Percentiles rank a stretch among this genome's conserved stretches.
These are phyloP conservation scores for Teratosphaeria viscida DNA, from an alignment of 2,329 filamentous ascomycete genomes.

Conservation along the genomic window DNA sequence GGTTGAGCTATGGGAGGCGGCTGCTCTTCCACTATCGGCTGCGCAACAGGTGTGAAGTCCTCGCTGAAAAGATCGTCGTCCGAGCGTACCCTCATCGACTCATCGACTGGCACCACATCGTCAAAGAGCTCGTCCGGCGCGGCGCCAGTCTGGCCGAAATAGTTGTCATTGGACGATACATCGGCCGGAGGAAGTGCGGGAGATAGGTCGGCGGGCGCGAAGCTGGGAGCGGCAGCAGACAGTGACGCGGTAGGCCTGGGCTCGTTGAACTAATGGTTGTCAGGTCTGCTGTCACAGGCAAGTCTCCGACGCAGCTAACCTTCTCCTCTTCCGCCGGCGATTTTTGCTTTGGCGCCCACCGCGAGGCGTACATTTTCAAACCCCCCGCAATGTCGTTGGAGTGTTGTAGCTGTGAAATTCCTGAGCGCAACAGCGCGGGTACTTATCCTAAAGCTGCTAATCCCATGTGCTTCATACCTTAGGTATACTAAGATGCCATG, in stretches of 20 bases:
- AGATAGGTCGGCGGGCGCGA: slow-evolving; percentile 4
- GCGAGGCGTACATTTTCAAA: slow-evolving; percentile 9
- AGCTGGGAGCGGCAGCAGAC: slow-evolving; percentile 8
- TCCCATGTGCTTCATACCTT: not conserved
- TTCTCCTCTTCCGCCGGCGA: slow-evolving; percentile 1
- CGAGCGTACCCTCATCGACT: slow-evolving; percentile 40
- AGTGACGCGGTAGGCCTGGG: slow-evolving; percentile 2
- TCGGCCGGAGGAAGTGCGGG: slow-evolving; percentile 7
- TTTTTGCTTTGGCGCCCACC: slow-evolving; percentile 10
- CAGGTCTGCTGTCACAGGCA: not conserved
- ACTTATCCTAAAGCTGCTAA: not conserved
- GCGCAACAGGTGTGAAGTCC: slow-evolving; percentile 37
- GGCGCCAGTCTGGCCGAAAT: slow-evolving; percentile 25
- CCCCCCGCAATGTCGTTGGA: not conserved
- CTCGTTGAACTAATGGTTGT: not conserved
- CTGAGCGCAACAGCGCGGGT: not conserved
- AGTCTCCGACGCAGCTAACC: not conserved
- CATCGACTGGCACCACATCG: slow-evolving; percentile 27
- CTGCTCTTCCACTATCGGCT: slow-evolving; percentile 28
- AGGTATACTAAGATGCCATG: not conserved
- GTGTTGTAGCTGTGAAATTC: not conserved
- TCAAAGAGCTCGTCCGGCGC: slow-evolving; percentile 25
- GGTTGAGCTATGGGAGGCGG: not conserved
- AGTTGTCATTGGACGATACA: slow-evolving; percentile 14
- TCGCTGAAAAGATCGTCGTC: slow-evolving; percentile 43